Conservation (phyloP, 108 stramenopile species). For the Nannochloropsis gaditana region DNA sequence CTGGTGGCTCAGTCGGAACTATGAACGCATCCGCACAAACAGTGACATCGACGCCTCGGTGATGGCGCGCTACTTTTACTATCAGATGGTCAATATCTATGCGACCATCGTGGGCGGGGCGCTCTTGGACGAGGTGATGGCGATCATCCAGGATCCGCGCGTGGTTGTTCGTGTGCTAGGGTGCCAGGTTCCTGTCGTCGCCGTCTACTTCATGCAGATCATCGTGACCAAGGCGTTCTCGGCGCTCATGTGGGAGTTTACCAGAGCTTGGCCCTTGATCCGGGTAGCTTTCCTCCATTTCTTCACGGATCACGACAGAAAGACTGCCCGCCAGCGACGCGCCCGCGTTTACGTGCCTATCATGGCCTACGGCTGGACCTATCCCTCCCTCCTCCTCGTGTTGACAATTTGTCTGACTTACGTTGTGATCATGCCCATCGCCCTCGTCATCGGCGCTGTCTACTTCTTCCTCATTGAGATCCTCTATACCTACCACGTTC, state of each 20-base stretch:
- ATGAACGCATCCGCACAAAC: slow-evolving; percentile 49
- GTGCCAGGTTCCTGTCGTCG: background rate
- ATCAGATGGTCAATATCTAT: slow-evolving; percentile 30
- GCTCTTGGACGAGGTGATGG: background rate
- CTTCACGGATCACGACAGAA: background rate
- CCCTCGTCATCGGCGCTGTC: background rate
- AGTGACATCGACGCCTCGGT: slow-evolving; percentile 50
- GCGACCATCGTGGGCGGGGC: background rate
- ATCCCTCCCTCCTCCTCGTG: slow-evolving; percentile 32
- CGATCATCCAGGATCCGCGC: background rate
- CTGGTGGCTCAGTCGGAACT: slow-evolving; percentile 24
- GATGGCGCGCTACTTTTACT: slow-evolving; percentile 54
- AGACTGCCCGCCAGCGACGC: background rate
- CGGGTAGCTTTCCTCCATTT: background rate
- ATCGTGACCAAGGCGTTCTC: background rate
- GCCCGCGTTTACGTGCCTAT: background rate
- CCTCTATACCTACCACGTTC: slow-evolving; percentile 37
- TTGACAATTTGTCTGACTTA: slow-evolving; percentile 28
- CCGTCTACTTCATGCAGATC: slow-evolving; percentile 18
- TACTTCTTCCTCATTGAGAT: slow-evolving; percentile 27
- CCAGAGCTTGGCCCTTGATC: background rate
- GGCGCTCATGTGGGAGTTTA: slow-evolving; percentile 17
- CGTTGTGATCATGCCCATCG: slow-evolving; percentile 28
- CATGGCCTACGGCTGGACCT: slow-evolving; percentile 37
- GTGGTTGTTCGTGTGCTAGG: background rate